Base-by-base conservation (phyloP, 257 asterid species). In the Nicotiana noctiflora region DNA sequence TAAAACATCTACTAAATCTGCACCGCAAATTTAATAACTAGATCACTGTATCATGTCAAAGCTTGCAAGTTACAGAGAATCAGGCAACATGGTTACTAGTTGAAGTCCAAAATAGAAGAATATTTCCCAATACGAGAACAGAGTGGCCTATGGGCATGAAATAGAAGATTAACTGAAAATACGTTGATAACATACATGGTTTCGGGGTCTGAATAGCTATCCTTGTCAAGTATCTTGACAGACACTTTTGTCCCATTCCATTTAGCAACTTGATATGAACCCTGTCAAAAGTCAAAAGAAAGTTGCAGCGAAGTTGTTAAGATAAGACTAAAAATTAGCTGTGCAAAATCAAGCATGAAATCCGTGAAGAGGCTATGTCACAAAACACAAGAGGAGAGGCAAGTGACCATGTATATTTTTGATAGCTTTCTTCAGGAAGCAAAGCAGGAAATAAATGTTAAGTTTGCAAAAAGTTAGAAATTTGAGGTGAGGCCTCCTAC, bases 241-340 rank as follows among this genome's bases (percentile, higher is more conserved):
- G 98, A 96, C 83, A 96, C 99, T 88, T 89, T 96, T 62, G 97
- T 92, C 80, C 99, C 99, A 81, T 94, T 92, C 99, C 99, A 96
- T 83, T 91, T 96, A 78, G 98, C 99, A 89, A 92, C 94, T 90
- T 96, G 99, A 86, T 96, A 96, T n/a, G 94, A 83, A 83, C 97
- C 98, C 98, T 95, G 93, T 80, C 55, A 57, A 81, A 80, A 82
- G 57, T 78, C 31, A 52, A 46, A 72, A 18, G 23, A 72, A 51
- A 51, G 40, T 72, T 23, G 32, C 23, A 72, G 40, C 40, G 27
- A 74, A 72, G 77, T 49, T 23, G 60, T 72, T 23, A 23, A 23
- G 61, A 49, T 32, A 46, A 8, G 23, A 72, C 25, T 72, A 44
- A 72, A 46, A 23, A 21, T 14, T 23, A 49, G 32, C 60, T 14